These are phyloP conservation scores for Aphanoascus verrucosus DNA, from an alignment of 2,329 filamentous ascomycete species.

Conservation along the genomic window DNA sequence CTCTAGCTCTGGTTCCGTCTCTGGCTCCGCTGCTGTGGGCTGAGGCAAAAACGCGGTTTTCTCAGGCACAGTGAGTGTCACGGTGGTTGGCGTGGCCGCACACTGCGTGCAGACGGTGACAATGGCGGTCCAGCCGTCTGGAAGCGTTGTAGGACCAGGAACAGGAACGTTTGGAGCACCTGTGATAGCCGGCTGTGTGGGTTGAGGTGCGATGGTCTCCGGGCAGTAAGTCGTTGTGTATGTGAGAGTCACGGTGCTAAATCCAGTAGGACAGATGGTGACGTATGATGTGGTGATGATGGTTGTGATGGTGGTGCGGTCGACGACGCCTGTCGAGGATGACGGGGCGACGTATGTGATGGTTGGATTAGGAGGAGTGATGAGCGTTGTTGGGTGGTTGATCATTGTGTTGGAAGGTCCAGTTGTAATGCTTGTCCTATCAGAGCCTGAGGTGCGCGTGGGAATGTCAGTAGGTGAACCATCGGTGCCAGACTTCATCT, in stretches of 20 bases:
- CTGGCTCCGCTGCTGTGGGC: neutral
- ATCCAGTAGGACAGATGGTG: conserved; percentile 35
- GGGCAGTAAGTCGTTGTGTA: conserved; percentile 32
- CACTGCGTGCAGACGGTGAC: conserved; percentile 33
- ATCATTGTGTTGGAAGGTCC: neutral
- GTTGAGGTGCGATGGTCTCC: conserved; percentile 22
- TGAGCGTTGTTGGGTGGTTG: neutral
- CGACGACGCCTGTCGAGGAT: conserved; percentile 16
- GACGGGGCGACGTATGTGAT: neutral
- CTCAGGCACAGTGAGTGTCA: conserved; percentile 27
- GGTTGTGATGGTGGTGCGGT: conserved; percentile 25
- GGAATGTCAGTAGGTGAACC: too few species aligned
- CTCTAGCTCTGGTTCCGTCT: too few species aligned
- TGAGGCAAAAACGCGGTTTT: neutral
- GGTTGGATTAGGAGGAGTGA: neutral
- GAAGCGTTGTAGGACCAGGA: conserved; percentile 4
- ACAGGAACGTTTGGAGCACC: conserved; percentile 19
- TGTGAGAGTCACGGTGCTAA: conserved; percentile 32
- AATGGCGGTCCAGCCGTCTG: conserved; percentile 33
- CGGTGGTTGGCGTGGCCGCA: conserved; percentile 30
- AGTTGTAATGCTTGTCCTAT: neutral
- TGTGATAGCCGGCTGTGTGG: conserved; percentile 20
- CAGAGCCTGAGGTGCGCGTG: too few species aligned
- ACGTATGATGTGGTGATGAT: conserved; percentile 33
- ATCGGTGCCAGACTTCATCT: neutral